Base-by-base conservation (phyloP, 2,329 filamentous ascomycete species). In the Nothophoma quercina region DNA sequence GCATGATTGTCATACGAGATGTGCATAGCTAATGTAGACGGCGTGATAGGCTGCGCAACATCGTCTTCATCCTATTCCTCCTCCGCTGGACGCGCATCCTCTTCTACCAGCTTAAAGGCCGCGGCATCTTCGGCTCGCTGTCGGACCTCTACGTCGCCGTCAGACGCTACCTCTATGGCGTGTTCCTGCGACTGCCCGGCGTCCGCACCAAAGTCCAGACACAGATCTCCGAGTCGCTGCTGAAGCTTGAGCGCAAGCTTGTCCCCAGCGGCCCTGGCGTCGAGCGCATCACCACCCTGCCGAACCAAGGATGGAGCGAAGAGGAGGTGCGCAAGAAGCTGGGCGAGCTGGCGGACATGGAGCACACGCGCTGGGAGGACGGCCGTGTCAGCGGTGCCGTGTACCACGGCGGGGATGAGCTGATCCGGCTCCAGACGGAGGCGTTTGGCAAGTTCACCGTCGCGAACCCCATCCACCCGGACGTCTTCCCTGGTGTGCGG, bases 351-450 rank as follows among this genome's bases (percentile, higher is more conserved):
- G 87, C 88, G 13, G 86, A 83, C 40, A 90, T 99, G 89, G 88
- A 97, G 67, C 95, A 98, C 76, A 96, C 93, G 2, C 85, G 89
- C 60, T 99, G 95, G 95, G 95, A 99, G 77, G 93, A 98, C 74
- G 95, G 95, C 7, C 88, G 86, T 60, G 95, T 99, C 47, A 96
- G 90, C 33, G 95, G 95, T 23, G 93, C 95, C 22, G 95, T 99
- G 26, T 99, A 99, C 72, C 93, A 98, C 71, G 95, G 95, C 60
- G 95, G 95, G 45, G 84, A 90, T 30, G 87, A 89, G 35, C 78
- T 99, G 63, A 77, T 95, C 55, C 85, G 88, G 68, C 80, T 99
- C 30, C 95, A 99, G 79, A 90, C 90, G 5, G 91, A 97, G 72
- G 93, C 95, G 0, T 98, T 93, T 81, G 89, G 90, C 60, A 89